These are phyloP conservation scores for Triticum turgidum DNA, from an alignment of 176 grass and related monocot genomes.

Conservation along the genomic window DNA sequence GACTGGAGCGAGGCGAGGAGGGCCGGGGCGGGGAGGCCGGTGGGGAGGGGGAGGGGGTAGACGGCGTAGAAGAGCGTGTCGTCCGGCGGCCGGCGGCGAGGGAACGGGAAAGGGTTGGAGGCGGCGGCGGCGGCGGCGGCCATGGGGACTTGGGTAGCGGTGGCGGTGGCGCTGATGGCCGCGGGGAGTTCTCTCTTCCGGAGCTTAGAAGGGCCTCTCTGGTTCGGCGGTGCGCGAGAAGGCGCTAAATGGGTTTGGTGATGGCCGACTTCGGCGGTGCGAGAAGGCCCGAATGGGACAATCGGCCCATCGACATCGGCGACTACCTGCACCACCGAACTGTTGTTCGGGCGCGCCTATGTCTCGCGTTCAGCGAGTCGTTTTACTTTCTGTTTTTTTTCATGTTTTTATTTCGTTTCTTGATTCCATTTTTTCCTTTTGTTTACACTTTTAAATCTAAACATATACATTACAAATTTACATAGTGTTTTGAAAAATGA, in stretches of 20 bases:
- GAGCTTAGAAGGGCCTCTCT: not conserved
- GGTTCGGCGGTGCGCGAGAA: constrained; percentile 29
- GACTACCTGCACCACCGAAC: too few relatives aligned
- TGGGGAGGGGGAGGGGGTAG: constrained; percentile 55
- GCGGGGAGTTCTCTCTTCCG: not conserved
- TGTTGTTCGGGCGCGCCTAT: too few relatives aligned
- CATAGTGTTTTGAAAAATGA: too few relatives aligned
- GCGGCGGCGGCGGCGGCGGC: constrained; percentile 38
- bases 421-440: too few relatives aligned
- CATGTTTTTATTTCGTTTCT: too few relatives aligned
- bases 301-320: too few relatives aligned
- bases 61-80: constrained; percentile 92
- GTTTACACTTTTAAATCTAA: too few relatives aligned
- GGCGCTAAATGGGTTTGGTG: not conserved
- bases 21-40: constrained; percentile 13
- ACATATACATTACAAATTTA: too few relatives aligned
- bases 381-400: too few relatives aligned
- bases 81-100: constrained; percentile 50
- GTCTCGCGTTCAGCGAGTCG: too few relatives aligned
- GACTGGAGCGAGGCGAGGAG: constrained; percentile 54
- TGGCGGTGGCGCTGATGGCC: not conserved
- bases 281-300: too few relatives aligned
- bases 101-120: constrained; percentile 55
- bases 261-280: too few relatives aligned
- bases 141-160: not conserved